Percentiles rank a stretch among this genome's conserved stretches.
phyloP scores from a whole-genome alignment of 2,329 filamentous ascomycete species.

The Paecilomyces sp. region DNA sequence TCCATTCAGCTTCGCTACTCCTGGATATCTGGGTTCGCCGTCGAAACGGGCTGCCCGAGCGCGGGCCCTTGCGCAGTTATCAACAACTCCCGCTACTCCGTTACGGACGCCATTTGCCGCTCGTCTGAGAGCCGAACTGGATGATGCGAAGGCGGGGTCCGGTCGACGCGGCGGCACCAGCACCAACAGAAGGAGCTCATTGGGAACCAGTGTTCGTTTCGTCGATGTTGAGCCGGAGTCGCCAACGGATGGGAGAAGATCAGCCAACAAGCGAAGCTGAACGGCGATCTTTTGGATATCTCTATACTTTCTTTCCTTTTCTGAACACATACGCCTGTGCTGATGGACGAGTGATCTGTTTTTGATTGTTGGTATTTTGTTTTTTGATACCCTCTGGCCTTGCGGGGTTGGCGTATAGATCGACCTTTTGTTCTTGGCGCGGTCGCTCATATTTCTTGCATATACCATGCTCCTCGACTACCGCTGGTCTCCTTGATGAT shows the following conservation, averaged over 20 bases:
- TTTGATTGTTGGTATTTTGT: slow-evolving; percentile 1
- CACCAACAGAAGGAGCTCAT: slow-evolving; percentile 8
- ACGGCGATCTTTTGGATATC: background rate
- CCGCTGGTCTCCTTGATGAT: background rate
- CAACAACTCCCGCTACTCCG: slow-evolving; percentile 39
- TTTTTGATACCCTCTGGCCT: background rate
- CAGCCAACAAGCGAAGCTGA: slow-evolving; percentile 24
- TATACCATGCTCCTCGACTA: background rate
- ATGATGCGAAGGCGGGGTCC: slow-evolving; percentile 10
- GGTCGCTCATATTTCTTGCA: background rate
- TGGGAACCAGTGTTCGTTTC: slow-evolving; percentile 33
- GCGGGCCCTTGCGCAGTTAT: slow-evolving; percentile 32
- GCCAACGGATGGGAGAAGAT: slow-evolving; percentile 31
- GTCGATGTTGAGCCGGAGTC: slow-evolving; percentile 35
- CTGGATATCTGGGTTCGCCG: slow-evolving; percentile 38
- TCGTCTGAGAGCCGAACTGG: slow-evolving; percentile 22
- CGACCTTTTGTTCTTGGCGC: background rate
- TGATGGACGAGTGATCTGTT: background rate
- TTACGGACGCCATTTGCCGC: slow-evolving; percentile 37
- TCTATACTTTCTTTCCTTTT: background rate
- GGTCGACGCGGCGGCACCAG: slow-evolving; percentile 10
- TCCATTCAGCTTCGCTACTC: slow-evolving; percentile 27
- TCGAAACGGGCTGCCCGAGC: slow-evolving; percentile 39
- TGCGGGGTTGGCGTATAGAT: background rate
- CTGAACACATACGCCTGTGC: background rate